Conservation (phyloP, 495 filamentous ascomycete species). For the Echria macrotheca region DNA sequence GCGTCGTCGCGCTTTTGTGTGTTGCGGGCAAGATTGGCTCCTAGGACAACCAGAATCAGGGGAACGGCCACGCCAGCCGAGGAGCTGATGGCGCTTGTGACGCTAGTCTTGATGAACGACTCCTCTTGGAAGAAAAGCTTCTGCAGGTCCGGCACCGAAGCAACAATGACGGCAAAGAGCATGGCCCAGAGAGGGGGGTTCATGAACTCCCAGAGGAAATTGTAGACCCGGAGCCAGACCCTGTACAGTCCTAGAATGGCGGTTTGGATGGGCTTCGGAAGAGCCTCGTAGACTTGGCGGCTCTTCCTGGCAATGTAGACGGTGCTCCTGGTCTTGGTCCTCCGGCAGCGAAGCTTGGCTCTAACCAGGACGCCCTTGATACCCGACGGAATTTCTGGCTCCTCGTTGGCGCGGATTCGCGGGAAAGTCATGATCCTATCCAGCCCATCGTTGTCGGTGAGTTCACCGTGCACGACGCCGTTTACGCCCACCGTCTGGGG, state of each 20-base stretch:
- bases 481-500: slow-evolving; percentile 9
- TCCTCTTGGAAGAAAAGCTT: slow-evolving; percentile 81
- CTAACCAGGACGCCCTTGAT: slow-evolving; percentile 29
- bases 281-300: slow-evolving; percentile 25
- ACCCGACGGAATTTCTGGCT: slow-evolving; percentile 28
- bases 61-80: slow-evolving; percentile 90
- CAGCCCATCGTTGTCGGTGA: slow-evolving; percentile 15
- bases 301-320: slow-evolving; percentile 30
- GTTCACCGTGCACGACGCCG: slow-evolving; percentile 8
- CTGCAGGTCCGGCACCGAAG: slow-evolving; percentile 82
- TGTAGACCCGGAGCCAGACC: slow-evolving; percentile 47
- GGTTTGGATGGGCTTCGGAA: slow-evolving; percentile 58
- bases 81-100: slow-evolving; percentile 79
- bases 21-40: slow-evolving; percentile 82
- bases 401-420: slow-evolving; percentile 31
- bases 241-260: slow-evolving; percentile 39
- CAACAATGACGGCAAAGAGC: slow-evolving; percentile 80
- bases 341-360: slow-evolving; percentile 13
- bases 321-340: slow-evolving; percentile 25
- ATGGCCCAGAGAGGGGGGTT: slow-evolving; percentile 98
- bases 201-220: slow-evolving; percentile 86
- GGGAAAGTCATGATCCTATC: slow-evolving; percentile 43
- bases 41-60: slow-evolving; percentile 92
- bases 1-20: slow-evolving; percentile 55
- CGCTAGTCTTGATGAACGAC: slow-evolving; percentile 86